Evolutionary conservation across 108 stramenopile genomes (phyloP).

Genomic region (Conticribra guillardii): DNA sequence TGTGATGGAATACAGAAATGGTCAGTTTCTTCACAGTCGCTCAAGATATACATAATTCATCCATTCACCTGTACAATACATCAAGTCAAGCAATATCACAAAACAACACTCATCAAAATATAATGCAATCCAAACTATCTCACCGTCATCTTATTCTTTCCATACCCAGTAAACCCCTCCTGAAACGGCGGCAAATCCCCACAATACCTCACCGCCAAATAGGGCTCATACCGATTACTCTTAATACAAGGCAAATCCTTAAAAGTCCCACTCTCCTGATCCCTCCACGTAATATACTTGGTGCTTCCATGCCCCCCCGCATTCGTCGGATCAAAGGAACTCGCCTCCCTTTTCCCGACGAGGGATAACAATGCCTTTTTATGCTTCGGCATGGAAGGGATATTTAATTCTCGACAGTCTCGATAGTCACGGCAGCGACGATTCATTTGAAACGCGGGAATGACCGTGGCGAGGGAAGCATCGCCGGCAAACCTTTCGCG

Average conservation of each 20-base stretch:
- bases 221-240: constrained; percentile 88
- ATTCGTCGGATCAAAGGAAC: constrained; percentile 84
- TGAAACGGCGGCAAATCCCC: constrained; percentile 80
- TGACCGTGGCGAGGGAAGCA: constrained; percentile 63
- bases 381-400: constrained; percentile 67
- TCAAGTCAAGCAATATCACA: too few relatives aligned
- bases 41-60: too few relatives aligned
- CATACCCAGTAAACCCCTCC: constrained; percentile 78
- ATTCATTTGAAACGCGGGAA: constrained; percentile 82
- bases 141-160: constrained; percentile 66
- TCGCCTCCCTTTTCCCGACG: constrained; percentile 32
- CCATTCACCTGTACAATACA: too few relatives aligned
- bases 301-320: constrained; percentile 85
- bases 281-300: constrained; percentile 59
- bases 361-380: constrained; percentile 42
- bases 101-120: background rate
- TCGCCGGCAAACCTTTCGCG: constrained; percentile 50
- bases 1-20: too few relatives aligned
- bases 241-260: constrained; percentile 69
- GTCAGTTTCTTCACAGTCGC: too few relatives aligned
- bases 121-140: background rate
- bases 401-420: constrained; percentile 70
- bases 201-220: constrained; percentile 75
- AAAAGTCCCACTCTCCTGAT: constrained; percentile 48
- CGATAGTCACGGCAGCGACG: constrained; percentile 58